Conservation (phyloP, 768 basidiomycete genomes). For the Hypsizygus marmoreus region DNA sequence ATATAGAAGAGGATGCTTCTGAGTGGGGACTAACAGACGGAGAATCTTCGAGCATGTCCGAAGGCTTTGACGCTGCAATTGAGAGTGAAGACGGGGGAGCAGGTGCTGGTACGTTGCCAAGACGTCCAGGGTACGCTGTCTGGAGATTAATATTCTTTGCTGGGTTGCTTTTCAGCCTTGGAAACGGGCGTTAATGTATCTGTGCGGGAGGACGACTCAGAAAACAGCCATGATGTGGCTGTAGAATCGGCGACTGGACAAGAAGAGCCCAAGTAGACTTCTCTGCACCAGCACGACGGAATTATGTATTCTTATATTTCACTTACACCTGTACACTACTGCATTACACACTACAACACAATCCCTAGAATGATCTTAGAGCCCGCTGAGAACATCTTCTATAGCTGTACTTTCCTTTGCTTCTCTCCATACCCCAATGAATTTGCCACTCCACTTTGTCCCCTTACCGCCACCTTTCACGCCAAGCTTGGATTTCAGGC, state of each 20-base stretch:
- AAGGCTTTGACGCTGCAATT: conserved; percentile 18
- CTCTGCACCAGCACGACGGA: no score
- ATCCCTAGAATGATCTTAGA: conserved; percentile 21
- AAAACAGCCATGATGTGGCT: conserved; percentile 16
- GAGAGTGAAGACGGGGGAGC: conserved; percentile 15
- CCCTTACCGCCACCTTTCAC: conserved; percentile 84
- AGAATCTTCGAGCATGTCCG: conserved; percentile 32
- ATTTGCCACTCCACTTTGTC: conserved; percentile 75
- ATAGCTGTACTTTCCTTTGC: conserved; percentile 42
- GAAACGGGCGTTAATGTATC: conserved; percentile 23
- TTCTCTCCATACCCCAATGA: conserved; percentile 62
- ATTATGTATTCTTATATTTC: no score
- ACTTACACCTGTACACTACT: conserved; percentile 6
- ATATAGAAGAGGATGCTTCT: conserved; percentile 27
- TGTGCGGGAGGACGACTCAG: conserved; percentile 22
- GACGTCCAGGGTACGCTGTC: not conserved
- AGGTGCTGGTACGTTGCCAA: conserved; percentile 19
- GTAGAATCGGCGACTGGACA: conserved; percentile 11
- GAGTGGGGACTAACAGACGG: conserved; percentile 48
- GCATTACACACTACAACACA: conserved; percentile 14
- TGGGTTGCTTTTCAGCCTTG: conserved; percentile 21
- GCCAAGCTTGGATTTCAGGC: conserved; percentile 54
- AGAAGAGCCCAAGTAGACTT: conserved; percentile 17
- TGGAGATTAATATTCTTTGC: conserved; percentile 17
- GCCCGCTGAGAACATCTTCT: conserved; percentile 36